These are phyloP conservation scores for Hirsutella thompsonii DNA, from an alignment of 2,329 filamentous ascomycete genomes.

Conservation along the genomic window DNA sequence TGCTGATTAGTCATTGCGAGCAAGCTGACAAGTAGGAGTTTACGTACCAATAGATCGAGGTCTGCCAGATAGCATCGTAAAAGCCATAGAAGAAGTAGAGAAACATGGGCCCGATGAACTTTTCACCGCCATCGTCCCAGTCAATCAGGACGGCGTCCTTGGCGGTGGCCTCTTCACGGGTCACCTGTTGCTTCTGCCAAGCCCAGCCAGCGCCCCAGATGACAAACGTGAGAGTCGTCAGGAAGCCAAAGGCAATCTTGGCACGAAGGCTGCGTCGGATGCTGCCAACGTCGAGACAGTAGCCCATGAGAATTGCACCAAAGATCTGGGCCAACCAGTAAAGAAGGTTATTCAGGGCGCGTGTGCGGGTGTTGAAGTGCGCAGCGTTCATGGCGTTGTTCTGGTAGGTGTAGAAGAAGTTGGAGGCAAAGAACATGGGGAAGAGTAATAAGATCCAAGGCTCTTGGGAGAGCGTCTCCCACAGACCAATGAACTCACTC, in stretches of 20 bases:
- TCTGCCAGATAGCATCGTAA: conserved; percentile 85
- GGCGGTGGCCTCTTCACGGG: conserved; percentile 21
- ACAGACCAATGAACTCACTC: conserved; percentile 65
- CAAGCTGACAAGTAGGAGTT: no score
- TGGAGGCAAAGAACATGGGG: conserved; percentile 41
- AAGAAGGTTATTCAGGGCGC: conserved; percentile 39
- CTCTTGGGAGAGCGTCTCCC: conserved; percentile 56
- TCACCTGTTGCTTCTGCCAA: conserved; percentile 46
- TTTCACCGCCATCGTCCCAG: conserved; percentile 45
- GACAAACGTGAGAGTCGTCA: conserved; percentile 59
- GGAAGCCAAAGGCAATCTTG: conserved; percentile 49
- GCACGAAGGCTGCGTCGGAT: conserved; percentile 61
- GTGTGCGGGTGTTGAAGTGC: conserved; percentile 40
- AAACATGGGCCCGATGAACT: conserved; percentile 61
- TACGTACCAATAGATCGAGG: conserved; percentile 84
- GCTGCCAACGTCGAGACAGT: conserved; percentile 51
- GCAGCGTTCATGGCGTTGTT: conserved; percentile 44
- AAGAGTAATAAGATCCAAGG: conserved; percentile 55
- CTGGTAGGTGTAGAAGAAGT: conserved; percentile 44
- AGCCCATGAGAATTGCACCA: conserved; percentile 34
- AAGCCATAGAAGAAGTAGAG: conserved; percentile 85
- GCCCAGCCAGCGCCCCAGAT: conserved; percentile 78
- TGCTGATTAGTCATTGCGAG: not conserved
- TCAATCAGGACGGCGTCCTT: conserved; percentile 28
- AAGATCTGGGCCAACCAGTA: conserved; percentile 46